A percentile compares a stretch with the other conserved stretches of the same genome.
These are phyloP conservation scores for Cladosporium sp. DNA, from an alignment of 2,329 filamentous ascomycete genomes.

Conservation along the genomic window DNA sequence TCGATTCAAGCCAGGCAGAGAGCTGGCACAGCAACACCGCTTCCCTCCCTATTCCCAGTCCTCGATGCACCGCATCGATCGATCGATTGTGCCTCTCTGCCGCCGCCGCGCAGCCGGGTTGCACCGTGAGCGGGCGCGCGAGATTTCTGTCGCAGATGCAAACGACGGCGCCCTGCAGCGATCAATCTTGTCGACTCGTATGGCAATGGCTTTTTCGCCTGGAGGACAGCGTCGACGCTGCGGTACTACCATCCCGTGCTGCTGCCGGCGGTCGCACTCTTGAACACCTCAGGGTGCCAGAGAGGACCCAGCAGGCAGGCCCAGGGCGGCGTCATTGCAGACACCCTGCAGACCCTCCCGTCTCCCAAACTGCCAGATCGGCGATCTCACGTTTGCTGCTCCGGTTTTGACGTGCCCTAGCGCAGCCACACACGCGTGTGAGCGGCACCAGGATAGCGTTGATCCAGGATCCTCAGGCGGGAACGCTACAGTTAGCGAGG, in stretches of 20 bases:
- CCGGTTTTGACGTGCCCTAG: neutral
- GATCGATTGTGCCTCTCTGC: conserved; percentile 7
- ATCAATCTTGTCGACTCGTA: too few species aligned
- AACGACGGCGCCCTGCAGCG: conserved; percentile 10
- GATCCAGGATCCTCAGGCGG: conserved; percentile 11
- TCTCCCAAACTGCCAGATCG: neutral
- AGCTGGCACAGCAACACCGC: conserved; percentile 6
- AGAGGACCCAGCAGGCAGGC: too few species aligned
- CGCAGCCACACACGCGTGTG: conserved; percentile 2
- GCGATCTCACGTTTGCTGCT: conserved; percentile 4
- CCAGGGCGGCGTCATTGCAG: neutral
- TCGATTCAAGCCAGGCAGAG: neutral
- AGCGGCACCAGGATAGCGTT: conserved; percentile 12
- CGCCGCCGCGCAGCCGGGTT: neutral
- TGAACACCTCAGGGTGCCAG: too few species aligned
- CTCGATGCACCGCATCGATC: conserved; percentile 6
- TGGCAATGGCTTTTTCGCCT: too few species aligned
- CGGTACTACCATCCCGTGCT: too few species aligned
- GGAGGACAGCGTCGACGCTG: too few species aligned
- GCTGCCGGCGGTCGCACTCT: too few species aligned
- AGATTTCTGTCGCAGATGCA: conserved; percentile 12
- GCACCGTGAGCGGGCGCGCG: neutral
- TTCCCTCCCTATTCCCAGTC: neutral
- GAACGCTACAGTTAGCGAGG: conserved; percentile 5
- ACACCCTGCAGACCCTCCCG: neutral